These are phyloP conservation scores for Rhodotorula kratochvilovae DNA, from an alignment of 768 basidiomycete genomes.

Conservation along the genomic window DNA sequence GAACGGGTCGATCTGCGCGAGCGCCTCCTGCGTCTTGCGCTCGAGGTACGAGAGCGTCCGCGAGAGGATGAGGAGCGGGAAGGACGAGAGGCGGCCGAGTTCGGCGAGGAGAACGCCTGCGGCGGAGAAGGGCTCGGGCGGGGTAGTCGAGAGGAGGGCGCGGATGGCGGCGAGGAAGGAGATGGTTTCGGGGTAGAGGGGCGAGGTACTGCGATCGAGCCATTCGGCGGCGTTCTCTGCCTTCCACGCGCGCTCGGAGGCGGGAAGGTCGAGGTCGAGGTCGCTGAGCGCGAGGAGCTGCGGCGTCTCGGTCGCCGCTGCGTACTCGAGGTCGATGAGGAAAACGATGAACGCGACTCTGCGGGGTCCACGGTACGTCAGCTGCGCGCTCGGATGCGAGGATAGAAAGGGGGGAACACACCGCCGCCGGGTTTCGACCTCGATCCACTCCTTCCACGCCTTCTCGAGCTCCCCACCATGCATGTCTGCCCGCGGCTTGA, in stretches of 20 bases:
- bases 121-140: constrained; percentile 14
- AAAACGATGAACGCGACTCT: constrained; percentile 39
- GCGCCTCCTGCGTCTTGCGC: constrained; percentile 36
- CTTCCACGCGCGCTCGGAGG: constrained; percentile 24
- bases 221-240: constrained; percentile 14
- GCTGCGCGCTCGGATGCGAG: background rate
- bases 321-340: constrained; percentile 36
- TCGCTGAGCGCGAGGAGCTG: constrained; percentile 23
- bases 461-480: background rate
- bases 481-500: background rate
- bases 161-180: constrained; percentile 28
- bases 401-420: background rate
- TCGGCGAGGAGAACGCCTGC: constrained; percentile 22
- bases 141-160: constrained; percentile 10
- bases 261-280: constrained; percentile 27
- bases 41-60: constrained; percentile 31
- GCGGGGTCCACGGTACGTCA: background rate
- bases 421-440: constrained; percentile 34
- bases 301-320: constrained; percentile 11
- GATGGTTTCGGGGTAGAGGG: background rate
- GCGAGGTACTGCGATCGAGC: background rate
- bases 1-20: constrained; percentile 30
- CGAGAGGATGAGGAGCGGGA: constrained; percentile 32
- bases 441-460: constrained; percentile 29
- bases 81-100: constrained; percentile 15